Conservation (phyloP, 2,329 filamentous ascomycete species). For the Trichophyton mentagrophytes region DNA sequence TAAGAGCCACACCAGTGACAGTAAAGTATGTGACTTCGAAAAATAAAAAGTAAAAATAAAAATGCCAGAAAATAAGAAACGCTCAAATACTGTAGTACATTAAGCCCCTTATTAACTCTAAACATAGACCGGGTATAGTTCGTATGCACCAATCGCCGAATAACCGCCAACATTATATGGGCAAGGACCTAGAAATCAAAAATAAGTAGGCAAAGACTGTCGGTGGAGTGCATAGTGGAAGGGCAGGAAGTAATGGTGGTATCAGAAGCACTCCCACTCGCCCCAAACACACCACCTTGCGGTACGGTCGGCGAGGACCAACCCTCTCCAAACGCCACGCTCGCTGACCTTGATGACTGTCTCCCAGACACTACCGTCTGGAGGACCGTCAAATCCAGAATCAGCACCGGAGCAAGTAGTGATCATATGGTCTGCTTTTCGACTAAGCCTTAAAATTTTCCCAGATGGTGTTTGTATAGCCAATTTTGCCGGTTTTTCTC, state of each 20-base stretch:
- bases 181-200: conserved; percentile 3
- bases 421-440: conserved; percentile 36
- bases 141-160: conserved; percentile 6
- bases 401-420: conserved; percentile 22
- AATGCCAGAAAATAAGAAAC: conserved; percentile 1
- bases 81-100: conserved; percentile 4
- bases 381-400: conserved; percentile 25
- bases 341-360: conserved; percentile 56
- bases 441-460: conserved; percentile 65
- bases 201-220: not conserved
- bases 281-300: conserved; percentile 58
- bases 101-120: conserved; percentile 1
- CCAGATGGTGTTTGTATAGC: conserved; percentile 89
- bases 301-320: conserved; percentile 52
- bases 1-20: not conserved
- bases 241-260: not conserved
- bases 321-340: conserved; percentile 48
- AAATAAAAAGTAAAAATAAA: not conserved
- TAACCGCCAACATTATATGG: not conserved
- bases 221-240: not conserved
- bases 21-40: not conserved
- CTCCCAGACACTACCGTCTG: conserved; percentile 50
- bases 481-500: conserved; percentile 78
- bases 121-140: conserved; percentile 4
- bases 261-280: conserved; percentile 50